A percentile compares a stretch with the other conserved stretches of the same genome.
Conservation (phyloP, 2,329 filamentous ascomycete genomes). For the Calonectria multiphialidica region DNA sequence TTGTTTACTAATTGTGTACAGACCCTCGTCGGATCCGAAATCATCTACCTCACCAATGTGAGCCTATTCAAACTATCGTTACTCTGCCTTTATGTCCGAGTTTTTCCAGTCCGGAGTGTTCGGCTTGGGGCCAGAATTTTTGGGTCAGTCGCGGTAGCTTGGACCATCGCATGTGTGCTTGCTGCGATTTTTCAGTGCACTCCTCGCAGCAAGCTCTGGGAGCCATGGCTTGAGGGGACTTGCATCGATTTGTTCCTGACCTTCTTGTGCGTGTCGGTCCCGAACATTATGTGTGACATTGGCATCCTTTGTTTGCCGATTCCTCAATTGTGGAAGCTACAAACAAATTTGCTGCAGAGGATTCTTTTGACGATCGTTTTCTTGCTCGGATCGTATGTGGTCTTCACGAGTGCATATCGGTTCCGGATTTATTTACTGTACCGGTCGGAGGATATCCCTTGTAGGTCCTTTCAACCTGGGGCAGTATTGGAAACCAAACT, state of each 20-base stretch:
- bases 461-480: not conserved
- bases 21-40: not conserved
- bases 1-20: not conserved
- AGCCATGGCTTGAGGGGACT: not conserved
- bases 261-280: not conserved
- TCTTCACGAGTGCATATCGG: not conserved
- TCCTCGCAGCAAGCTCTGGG: not conserved
- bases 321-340: not conserved
- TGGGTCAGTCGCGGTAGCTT: not conserved
- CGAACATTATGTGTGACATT: not conserved
- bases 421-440: not conserved
- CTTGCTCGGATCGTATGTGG: not conserved
- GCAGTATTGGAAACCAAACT: not conserved
- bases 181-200: not conserved
- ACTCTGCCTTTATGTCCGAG: constrained; percentile 1
- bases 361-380: not conserved
- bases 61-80: not conserved
- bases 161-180: not conserved
- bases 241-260: not conserved
- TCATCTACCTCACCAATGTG: not conserved
- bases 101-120: not conserved
- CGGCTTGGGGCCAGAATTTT: not conserved
- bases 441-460: not conserved
- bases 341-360: not conserved
- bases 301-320: not conserved